phyloP scores from a whole-genome alignment of 345 rosid genomes.

The Citrus sp. region DNA sequence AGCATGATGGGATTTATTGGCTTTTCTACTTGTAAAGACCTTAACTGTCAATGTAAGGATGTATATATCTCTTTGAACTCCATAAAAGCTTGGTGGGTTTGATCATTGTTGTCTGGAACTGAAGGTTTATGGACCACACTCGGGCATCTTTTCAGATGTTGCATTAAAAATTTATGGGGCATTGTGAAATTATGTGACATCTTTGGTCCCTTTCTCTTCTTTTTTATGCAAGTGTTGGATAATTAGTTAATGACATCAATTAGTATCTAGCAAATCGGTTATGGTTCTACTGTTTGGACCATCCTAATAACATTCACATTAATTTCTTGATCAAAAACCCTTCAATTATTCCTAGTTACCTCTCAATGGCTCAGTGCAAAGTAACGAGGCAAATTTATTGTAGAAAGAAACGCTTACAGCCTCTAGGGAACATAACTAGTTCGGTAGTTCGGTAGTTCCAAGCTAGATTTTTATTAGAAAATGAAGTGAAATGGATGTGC shows the following conservation, averaged over 20 bases:
- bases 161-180: conserved; percentile 31
- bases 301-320: background rate
- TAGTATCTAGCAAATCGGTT: background rate
- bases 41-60: conserved; percentile 32
- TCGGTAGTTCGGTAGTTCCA: background rate
- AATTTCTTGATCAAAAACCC: background rate
- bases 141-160: conserved; percentile 46
- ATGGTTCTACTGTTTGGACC: background rate
- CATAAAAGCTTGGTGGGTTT: conserved; percentile 37
- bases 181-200: conserved; percentile 17
- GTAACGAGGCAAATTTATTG: background rate
- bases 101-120: conserved; percentile 41
- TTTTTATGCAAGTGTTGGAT: too few relatives aligned
- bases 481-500: background rate
- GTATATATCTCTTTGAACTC: conserved; percentile 30
- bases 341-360: background rate
- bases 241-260: background rate
- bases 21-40: conserved; percentile 21
- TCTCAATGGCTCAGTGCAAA: background rate
- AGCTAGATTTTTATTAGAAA: background rate
- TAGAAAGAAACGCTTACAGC: background rate
- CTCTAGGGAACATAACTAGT: background rate
- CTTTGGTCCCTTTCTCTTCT: conserved; percentile 16
- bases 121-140: conserved; percentile 44
- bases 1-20: conserved; percentile 18